Evolutionary conservation across 495 filamentous ascomycete genomes (phyloP).

Genomic region (Podospora pseudoanserina): DNA sequence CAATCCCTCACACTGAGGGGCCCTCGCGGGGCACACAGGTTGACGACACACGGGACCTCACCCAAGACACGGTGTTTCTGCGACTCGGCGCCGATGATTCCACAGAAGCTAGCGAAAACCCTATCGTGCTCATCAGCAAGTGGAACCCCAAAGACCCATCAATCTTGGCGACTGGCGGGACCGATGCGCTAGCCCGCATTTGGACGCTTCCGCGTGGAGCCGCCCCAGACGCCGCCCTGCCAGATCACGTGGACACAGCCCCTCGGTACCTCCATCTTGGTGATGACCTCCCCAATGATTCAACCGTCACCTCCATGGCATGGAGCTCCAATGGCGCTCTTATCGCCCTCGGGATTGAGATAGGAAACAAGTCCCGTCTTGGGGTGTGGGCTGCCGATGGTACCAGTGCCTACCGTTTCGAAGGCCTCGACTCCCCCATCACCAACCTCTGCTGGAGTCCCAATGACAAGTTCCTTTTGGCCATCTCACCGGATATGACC

Average conservation of each 20-base stretch:
- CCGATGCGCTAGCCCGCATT: constrained; percentile 72
- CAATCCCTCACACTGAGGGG: constrained; percentile 58
- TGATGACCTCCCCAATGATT: constrained; percentile 42
- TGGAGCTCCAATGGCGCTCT: constrained; percentile 66
- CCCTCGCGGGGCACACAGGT: constrained; percentile 69
- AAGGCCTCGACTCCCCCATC: constrained; percentile 50
- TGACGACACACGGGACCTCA: constrained; percentile 61
- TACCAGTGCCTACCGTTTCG: constrained; percentile 40
- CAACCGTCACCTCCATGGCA: constrained; percentile 59
- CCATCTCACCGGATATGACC: constrained; percentile 46
- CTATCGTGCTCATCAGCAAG: constrained; percentile 62
- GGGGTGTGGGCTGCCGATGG: constrained; percentile 66
- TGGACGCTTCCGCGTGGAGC: constrained; percentile 64
- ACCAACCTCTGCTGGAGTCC: constrained; percentile 61
- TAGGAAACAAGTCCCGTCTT: constrained; percentile 58
- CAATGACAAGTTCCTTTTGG: constrained; percentile 49
- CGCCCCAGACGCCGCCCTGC: constrained; percentile 39
- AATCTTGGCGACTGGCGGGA: constrained; percentile 68
- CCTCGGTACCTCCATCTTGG: constrained; percentile 42
- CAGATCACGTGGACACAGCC: constrained; percentile 44
- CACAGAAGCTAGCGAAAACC: constrained; percentile 45
- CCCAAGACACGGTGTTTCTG: constrained; percentile 62
- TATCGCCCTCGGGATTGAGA: constrained; percentile 67
- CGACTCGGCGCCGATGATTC: constrained; percentile 57
- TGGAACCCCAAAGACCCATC: constrained; percentile 77